Evolutionary conservation across 1,284 basidiomycete genomes (phyloP).

Genomic region (Peniophora sp.): DNA sequence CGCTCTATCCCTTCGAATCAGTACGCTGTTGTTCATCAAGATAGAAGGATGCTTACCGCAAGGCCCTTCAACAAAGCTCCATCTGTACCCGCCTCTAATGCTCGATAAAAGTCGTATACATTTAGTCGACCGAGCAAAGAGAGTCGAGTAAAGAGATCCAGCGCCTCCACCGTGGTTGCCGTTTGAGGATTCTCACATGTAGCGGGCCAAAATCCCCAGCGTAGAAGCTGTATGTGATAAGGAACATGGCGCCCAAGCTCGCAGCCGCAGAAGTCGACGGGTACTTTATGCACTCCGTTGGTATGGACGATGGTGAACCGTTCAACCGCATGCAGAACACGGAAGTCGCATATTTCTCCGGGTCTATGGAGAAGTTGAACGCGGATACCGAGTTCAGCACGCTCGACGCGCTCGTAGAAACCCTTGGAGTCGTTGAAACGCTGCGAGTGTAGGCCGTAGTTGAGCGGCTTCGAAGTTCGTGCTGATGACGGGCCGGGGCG

Average conservation of each 20-base stretch:
- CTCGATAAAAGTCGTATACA: not conserved
- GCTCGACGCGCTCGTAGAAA: not conserved
- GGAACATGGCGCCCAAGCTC: not conserved
- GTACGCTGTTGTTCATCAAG: not conserved
- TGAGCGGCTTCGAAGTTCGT: too few relatives aligned
- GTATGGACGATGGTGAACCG: conserved; percentile 2
- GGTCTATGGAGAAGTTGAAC: not conserved
- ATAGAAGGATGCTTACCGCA: not conserved
- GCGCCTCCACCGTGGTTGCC: conserved; percentile 3
- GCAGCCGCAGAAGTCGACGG: conserved; percentile 2
- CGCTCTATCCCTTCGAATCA: not conserved
- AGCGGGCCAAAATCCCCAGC: not conserved
- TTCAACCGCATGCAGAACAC: not conserved
- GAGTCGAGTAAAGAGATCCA: conserved; percentile 3
- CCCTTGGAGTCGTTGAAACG: not conserved
- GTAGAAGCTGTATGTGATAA: conserved; percentile 2
- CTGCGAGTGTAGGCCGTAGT: too few relatives aligned
- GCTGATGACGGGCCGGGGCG: not conserved
- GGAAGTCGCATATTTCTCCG: not conserved
- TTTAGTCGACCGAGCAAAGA: not conserved
- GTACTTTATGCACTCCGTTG: conserved; percentile 3
- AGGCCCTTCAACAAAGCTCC: not conserved
- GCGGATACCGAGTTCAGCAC: not conserved
- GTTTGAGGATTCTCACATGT: conserved; percentile 1
- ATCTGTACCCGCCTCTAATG: not conserved